Evolutionary conservation across 495 filamentous ascomycete species (phyloP).

Genomic region (Hamigera avellanea): DNA sequence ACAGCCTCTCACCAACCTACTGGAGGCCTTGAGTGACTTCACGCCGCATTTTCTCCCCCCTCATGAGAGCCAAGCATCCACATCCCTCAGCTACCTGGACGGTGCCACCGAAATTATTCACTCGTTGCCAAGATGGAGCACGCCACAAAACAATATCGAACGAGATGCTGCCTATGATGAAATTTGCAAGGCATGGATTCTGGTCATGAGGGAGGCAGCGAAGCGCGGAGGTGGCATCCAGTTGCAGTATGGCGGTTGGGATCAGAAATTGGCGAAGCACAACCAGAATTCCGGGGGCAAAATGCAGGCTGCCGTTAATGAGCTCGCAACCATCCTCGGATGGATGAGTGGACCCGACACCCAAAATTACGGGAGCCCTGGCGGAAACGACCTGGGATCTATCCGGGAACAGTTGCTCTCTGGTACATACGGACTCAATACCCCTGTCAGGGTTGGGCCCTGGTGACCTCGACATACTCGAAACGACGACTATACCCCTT

Average conservation of each 20-base stretch:
- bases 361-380: constrained; percentile 26
- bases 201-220: constrained; percentile 83
- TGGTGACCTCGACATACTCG: constrained; percentile 37
- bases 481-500: constrained; percentile 6
- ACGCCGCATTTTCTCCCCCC: constrained; percentile 93
- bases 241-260: constrained; percentile 88
- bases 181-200: constrained; percentile 82
- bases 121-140: constrained; percentile 75
- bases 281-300: constrained; percentile 78
- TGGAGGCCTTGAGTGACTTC: constrained; percentile 86
- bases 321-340: constrained; percentile 59
- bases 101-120: constrained; percentile 84
- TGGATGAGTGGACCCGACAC: constrained; percentile 57
- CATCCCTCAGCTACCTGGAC: constrained; percentile 77
- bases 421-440: constrained; percentile 60
- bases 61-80: constrained; percentile 65
- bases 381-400: constrained; percentile 43
- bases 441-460: constrained; percentile 61
- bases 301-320: constrained; percentile 67
- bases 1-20: constrained; percentile 63
- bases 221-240: constrained; percentile 86
- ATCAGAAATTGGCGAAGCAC: constrained; percentile 76
- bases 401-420: constrained; percentile 71
- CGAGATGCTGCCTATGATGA: constrained; percentile 94
- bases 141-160: constrained; percentile 73